phyloP scores from a whole-genome alignment of 75 land plant species.

The Pinus albicaulis region DNA sequence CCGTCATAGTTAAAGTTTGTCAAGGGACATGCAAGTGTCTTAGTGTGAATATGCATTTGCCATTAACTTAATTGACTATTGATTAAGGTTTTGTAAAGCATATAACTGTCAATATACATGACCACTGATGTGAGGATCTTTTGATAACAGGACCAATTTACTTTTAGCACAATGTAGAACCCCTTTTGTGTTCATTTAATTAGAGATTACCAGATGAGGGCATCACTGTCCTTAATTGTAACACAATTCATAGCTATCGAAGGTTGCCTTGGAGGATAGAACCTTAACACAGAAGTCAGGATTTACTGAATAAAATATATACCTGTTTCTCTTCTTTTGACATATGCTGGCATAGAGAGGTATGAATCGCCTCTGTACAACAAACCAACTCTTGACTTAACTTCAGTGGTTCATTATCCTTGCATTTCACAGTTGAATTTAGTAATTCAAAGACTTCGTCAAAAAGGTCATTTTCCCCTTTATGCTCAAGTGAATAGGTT shows the following conservation, averaged over 20 bases:
- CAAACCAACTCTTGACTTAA: constrained; percentile 44
- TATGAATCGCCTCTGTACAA: constrained; percentile 51
- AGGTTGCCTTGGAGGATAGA: not conserved
- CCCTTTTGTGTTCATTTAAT: not conserved
- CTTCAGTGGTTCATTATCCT: constrained; percentile 14
- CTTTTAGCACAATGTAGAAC: not conserved
- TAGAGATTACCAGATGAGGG: not conserved
- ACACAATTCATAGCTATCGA: not conserved
- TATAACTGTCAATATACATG: not conserved
- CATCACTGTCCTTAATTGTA: not conserved
- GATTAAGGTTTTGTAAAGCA: not conserved
- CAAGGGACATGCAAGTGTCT: not conserved
- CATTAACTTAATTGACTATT: no score
- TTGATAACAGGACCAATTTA: not conserved
- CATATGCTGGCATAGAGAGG: constrained; percentile 61
- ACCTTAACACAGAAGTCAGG: not conserved
- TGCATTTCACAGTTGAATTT: constrained; percentile 15
- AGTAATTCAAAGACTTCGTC: constrained; percentile 39
- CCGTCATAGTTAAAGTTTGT: not conserved
- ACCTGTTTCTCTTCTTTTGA: constrained; percentile 85
- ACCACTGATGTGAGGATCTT: not conserved
- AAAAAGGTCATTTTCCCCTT: constrained; percentile 53
- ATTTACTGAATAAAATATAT: not conserved
- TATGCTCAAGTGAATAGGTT: constrained; percentile 67
- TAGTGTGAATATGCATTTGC: not conserved